Percentiles rank a stretch among this genome's conserved stretches.
phyloP scores from a whole-genome alignment of 148 eudicot species.

The Drosera capensis region DNA sequence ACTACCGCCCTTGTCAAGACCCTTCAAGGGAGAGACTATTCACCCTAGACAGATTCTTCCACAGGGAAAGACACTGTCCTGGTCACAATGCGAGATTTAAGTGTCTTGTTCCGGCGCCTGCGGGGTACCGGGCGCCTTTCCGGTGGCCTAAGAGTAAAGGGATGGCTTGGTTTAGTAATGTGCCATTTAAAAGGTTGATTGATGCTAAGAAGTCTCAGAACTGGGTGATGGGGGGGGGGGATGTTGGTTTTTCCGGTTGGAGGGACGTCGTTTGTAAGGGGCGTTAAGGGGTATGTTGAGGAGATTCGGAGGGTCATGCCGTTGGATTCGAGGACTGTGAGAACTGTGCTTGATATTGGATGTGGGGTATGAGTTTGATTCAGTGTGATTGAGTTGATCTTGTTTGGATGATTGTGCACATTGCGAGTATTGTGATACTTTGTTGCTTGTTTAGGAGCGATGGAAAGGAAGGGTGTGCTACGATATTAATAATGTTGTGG shows the following conservation, averaged over 20 bases:
- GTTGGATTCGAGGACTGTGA: slow-evolving; percentile 23
- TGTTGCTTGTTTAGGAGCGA: too few relatives aligned
- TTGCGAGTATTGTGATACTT: too few relatives aligned
- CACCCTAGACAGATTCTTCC: slow-evolving; percentile 5
- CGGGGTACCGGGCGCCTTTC: slow-evolving; percentile 32
- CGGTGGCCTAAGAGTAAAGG: slow-evolving; percentile 47
- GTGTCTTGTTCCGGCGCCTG: slow-evolving; percentile 39
- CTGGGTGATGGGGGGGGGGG: slow-evolving; percentile 39
- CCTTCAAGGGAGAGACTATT: slow-evolving; percentile 6
- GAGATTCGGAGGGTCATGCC: slow-evolving; percentile 22
- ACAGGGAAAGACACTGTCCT: slow-evolving; percentile 63
- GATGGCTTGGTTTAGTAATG: slow-evolving; percentile 44
- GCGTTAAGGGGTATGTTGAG: slow-evolving; percentile 27
- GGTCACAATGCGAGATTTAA: slow-evolving; percentile 11
- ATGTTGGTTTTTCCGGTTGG: slow-evolving; percentile 42
- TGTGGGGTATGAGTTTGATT: slow-evolving; percentile 34
- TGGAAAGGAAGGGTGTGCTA: too few relatives aligned
- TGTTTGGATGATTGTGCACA: not conserved
- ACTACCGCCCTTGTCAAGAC: slow-evolving; percentile 39
- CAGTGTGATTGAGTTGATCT: not conserved
- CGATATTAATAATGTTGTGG: too few relatives aligned
- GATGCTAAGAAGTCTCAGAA: slow-evolving; percentile 28
- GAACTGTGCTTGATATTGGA: slow-evolving; percentile 46
- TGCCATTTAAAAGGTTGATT: slow-evolving; percentile 24
- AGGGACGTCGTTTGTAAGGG: slow-evolving; percentile 35